A percentile compares a stretch with the other conserved stretches of the same genome.
phyloP scores from a whole-genome alignment of 2,329 filamentous ascomycete genomes.

The Calonectria fujianensis region DNA sequence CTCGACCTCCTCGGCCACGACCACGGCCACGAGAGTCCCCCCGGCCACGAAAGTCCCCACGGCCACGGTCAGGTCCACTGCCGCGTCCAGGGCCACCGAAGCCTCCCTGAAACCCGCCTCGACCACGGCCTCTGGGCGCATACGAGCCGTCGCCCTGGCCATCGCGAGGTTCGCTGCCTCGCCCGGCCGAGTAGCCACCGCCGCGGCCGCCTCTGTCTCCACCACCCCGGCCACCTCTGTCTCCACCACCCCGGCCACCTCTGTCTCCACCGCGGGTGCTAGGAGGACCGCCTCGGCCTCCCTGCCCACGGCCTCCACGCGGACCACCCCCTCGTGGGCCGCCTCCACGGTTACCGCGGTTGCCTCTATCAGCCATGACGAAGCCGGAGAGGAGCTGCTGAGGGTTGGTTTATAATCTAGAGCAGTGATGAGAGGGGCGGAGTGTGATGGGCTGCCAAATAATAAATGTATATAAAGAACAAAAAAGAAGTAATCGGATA shows the following conservation, averaged over 20 bases:
- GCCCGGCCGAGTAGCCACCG: slow-evolving; percentile 43
- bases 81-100: slow-evolving; percentile 43
- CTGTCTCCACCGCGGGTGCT: slow-evolving; percentile 46
- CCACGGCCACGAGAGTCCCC: slow-evolving; percentile 46
- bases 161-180: slow-evolving; percentile 33
- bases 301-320: slow-evolving; percentile 20
- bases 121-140: slow-evolving; percentile 46
- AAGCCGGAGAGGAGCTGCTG: background rate
- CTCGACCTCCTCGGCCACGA: slow-evolving; percentile 46
- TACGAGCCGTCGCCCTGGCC: slow-evolving; percentile 32
- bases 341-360: slow-evolving; percentile 52
- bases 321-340: slow-evolving; percentile 30
- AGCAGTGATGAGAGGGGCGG: background rate
- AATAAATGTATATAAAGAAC: background rate
- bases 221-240: slow-evolving; percentile 46
- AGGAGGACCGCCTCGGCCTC: slow-evolving; percentile 39
- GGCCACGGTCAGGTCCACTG: slow-evolving; percentile 35
- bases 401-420: too few species aligned
- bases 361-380: slow-evolving; percentile 56
- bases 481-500: too few species aligned
- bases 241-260: slow-evolving; percentile 46
- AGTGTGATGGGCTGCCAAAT: background rate
- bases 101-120: slow-evolving; percentile 44
- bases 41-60: slow-evolving; percentile 46
- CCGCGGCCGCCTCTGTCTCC: slow-evolving; percentile 47